Evolutionary conservation across 192 early-diverging fungal genomes (phyloP).

Genomic region (Dissophora ornata): DNA sequence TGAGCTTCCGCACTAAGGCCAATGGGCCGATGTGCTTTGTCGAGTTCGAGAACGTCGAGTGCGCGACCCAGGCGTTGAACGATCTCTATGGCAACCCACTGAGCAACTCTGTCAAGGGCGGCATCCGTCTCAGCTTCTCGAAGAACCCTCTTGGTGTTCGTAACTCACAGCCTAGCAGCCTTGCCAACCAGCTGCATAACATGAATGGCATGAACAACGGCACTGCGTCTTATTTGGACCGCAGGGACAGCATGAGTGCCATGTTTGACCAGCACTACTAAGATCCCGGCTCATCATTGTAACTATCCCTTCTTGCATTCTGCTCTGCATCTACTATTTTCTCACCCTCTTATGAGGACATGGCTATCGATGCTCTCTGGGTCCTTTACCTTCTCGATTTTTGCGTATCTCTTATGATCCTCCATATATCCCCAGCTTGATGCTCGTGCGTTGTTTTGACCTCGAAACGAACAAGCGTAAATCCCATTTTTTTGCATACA

Average conservation of each 20-base stretch:
- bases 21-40: slow-evolving; percentile 99
- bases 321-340: not conserved
- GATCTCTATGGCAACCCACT: slow-evolving; percentile 89
- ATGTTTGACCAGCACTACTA: slow-evolving; percentile 56
- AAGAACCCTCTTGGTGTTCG: slow-evolving; percentile 97
- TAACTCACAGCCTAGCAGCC: slow-evolving; percentile 52
- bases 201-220: slow-evolving; percentile 40
- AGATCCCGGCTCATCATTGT: not conserved
- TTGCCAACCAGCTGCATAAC: slow-evolving; percentile 49
- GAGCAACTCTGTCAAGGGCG: slow-evolving; percentile 88
- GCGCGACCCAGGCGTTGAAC: slow-evolving; percentile 88
- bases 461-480: not conserved
- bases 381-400: not conserved
- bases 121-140: slow-evolving; percentile 94
- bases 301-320: no score
- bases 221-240: slow-evolving; percentile 38
- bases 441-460: not conserved
- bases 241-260: slow-evolving; percentile 52
- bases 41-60: slow-evolving; percentile 96
- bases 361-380: no score
- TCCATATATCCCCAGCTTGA: slow-evolving; percentile 1
- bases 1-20: slow-evolving; percentile 87
- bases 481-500: slow-evolving; percentile 1
- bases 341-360: not conserved
- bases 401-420: not conserved